phyloP scores from a whole-genome alignment of 2,329 filamentous ascomycete genomes.

The Neophaeococcomyces aloes region DNA sequence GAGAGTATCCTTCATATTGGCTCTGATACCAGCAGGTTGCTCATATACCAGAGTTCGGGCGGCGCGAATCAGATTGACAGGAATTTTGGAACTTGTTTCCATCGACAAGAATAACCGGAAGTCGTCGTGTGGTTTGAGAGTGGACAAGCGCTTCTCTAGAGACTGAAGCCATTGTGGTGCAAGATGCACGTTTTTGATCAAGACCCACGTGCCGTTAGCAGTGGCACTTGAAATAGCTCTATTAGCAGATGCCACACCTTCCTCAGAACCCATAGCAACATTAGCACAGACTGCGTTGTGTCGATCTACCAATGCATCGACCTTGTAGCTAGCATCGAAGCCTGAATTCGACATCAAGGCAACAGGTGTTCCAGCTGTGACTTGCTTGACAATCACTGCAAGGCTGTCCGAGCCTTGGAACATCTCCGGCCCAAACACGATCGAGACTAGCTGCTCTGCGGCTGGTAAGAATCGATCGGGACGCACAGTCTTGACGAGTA shows the following conservation, averaged over 20 bases:
- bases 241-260: conserved; percentile 83
- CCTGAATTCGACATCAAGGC: conserved; percentile 89
- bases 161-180: conserved; percentile 94
- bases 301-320: conserved; percentile 84
- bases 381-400: conserved; percentile 71
- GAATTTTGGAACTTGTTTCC: conserved; percentile 94
- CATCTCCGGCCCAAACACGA: conserved; percentile 73
- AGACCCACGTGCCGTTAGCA: conserved; percentile 84
- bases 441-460: conserved; percentile 77
- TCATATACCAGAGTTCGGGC: conserved; percentile 96
- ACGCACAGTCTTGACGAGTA: conserved; percentile 88
- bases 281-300: conserved; percentile 77
- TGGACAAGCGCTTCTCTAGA: conserved; percentile 91
- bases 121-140: conserved; percentile 82
- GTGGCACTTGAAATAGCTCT: conserved; percentile 91
- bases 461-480: conserved; percentile 90
- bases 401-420: conserved; percentile 80
- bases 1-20: conserved; percentile 98
- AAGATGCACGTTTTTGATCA: conserved; percentile 97
- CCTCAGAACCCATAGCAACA: conserved; percentile 98
- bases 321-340: conserved; percentile 98
- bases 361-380: conserved; percentile 73
- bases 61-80: conserved; percentile 85
- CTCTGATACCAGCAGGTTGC: conserved; percentile 88
- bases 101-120: conserved; percentile 96